Evolutionary conservation across 2,329 filamentous ascomycete species (phyloP).

Genomic region (Penicillium freii): DNA sequence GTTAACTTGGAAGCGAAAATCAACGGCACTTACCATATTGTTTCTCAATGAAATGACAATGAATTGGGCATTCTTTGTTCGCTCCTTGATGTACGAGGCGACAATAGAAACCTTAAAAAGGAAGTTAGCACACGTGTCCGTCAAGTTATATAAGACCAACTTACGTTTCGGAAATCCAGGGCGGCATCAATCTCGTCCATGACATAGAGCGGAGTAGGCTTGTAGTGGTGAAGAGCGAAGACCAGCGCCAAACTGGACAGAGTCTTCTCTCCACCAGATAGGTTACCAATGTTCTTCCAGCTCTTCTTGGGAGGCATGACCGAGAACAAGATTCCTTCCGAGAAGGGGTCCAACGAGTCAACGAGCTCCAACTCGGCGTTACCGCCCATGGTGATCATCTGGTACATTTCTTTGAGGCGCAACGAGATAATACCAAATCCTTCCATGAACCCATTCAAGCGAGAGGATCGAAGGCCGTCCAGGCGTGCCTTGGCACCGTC

Average conservation of each 20-base stretch:
- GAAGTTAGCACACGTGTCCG: constrained; percentile 8
- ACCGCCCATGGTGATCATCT: constrained; percentile 99
- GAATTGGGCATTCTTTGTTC: constrained; percentile 98
- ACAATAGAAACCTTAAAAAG: constrained; percentile 80
- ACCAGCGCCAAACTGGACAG: constrained; percentile 88
- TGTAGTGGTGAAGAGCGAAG: constrained; percentile 98
- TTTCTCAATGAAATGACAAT: constrained; percentile 97
- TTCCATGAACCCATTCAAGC: constrained; percentile 96
- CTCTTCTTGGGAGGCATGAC: constrained; percentile 99
- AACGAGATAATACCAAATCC: constrained; percentile 93
- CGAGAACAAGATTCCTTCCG: constrained; percentile 92
- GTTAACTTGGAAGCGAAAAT: background rate
- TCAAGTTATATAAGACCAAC: constrained; percentile 39
- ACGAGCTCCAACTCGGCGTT: constrained; percentile 97
- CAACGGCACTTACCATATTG: constrained; percentile 68
- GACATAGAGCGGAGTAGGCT: constrained; percentile 94
- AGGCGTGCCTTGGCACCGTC: constrained; percentile 89
- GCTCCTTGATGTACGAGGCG: constrained; percentile 97
- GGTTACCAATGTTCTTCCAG: constrained; percentile 98
- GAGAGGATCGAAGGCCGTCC: constrained; percentile 84
- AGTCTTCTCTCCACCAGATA: constrained; percentile 97
- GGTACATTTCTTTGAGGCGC: constrained; percentile 98
- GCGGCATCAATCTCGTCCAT: constrained; percentile 99
- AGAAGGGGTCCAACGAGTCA: constrained; percentile 93
- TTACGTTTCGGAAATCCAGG: constrained; percentile 94